These are phyloP conservation scores for Hypoxylon sp. DNA, from an alignment of 2,329 filamentous ascomycete species.

Conservation along the genomic window DNA sequence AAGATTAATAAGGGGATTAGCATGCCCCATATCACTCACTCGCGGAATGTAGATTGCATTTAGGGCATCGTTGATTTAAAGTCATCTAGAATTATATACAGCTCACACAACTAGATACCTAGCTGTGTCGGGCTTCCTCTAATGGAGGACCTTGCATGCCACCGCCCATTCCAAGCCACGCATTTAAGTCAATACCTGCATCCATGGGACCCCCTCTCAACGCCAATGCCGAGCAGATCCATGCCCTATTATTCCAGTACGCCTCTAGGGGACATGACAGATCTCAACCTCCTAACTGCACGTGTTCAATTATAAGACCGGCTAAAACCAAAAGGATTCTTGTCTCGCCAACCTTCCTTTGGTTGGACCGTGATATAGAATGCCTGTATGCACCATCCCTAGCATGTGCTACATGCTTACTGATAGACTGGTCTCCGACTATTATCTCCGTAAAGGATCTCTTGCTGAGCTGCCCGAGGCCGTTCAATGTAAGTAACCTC, in stretches of 20 bases:
- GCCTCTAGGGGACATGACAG: slow-evolving; percentile 9
- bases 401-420: slow-evolving; percentile 36
- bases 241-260: slow-evolving; percentile 15
- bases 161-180: slow-evolving; percentile 28
- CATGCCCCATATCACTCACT: slow-evolving; percentile 22
- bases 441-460: slow-evolving; percentile 64
- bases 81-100: slow-evolving; percentile 28
- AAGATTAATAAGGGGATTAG: slow-evolving; percentile 21
- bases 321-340: slow-evolving; percentile 5
- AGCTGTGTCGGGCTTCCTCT: slow-evolving; percentile 13
- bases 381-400: not conserved
- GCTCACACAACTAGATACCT: slow-evolving; percentile 22
- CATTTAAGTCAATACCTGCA: slow-evolving; percentile 15
- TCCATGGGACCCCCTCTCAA: slow-evolving; percentile 14
- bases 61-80: slow-evolving; percentile 9
- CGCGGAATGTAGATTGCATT: slow-evolving; percentile 11
- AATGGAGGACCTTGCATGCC: slow-evolving; percentile 21
- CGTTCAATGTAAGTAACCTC: slow-evolving; percentile 63
- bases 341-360: not conserved
- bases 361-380: slow-evolving; percentile 2
- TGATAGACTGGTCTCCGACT: slow-evolving; percentile 52
- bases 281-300: slow-evolving; percentile 8
- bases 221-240: slow-evolving; percentile 21
- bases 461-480: slow-evolving; percentile 59
- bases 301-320: slow-evolving; percentile 4